Evolutionary conservation across 768 basidiomycete genomes (phyloP).

Genomic region (Tricholoma terreum): DNA sequence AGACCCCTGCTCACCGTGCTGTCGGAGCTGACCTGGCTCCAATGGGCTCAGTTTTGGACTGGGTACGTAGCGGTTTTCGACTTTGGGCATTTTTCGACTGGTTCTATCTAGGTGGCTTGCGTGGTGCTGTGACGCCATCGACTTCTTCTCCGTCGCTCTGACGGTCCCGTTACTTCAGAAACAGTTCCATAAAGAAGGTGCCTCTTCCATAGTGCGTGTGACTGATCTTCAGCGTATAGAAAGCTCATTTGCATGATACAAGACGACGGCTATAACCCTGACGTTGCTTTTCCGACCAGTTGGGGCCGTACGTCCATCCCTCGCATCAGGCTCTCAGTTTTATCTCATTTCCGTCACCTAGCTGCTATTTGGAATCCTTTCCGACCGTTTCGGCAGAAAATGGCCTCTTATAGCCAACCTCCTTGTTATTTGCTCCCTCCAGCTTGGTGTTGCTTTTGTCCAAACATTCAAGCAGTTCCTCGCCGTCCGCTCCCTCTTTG

Average conservation of each 20-base stretch:
- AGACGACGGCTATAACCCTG: constrained; percentile 84
- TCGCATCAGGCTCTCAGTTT: neutral
- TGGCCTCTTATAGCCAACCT: constrained; percentile 85
- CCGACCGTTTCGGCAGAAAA: constrained; percentile 88
- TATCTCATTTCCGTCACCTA: constrained; percentile 11
- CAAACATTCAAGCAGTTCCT: constrained; percentile 76
- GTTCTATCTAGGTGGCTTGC: constrained; percentile 61
- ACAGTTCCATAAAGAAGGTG: constrained; percentile 45
- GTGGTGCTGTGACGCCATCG: constrained; percentile 84
- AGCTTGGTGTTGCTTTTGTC: constrained; percentile 78
- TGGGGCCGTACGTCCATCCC: constrained; percentile 49
- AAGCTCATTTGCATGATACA: neutral
- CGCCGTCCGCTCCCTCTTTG: constrained; percentile 76
- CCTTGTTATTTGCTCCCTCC: constrained; percentile 64
- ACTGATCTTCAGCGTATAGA: neutral
- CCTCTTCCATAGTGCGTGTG: constrained; percentile 35
- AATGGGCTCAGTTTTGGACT: constrained; percentile 57
- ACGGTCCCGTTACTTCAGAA: constrained; percentile 41
- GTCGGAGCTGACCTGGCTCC: constrained; percentile 43
- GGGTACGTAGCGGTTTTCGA: constrained; percentile 41
- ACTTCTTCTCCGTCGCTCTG: constrained; percentile 79
- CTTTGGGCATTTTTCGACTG: neutral
- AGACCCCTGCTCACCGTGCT: constrained; percentile 45
- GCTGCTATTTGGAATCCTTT: constrained; percentile 74
- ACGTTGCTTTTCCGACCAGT: constrained; percentile 84